A percentile compares a stretch with the other conserved stretches of the same genome.
Evolutionary conservation across 2,329 filamentous ascomycete species (phyloP).

Genomic region (Thelonectria rubi): DNA sequence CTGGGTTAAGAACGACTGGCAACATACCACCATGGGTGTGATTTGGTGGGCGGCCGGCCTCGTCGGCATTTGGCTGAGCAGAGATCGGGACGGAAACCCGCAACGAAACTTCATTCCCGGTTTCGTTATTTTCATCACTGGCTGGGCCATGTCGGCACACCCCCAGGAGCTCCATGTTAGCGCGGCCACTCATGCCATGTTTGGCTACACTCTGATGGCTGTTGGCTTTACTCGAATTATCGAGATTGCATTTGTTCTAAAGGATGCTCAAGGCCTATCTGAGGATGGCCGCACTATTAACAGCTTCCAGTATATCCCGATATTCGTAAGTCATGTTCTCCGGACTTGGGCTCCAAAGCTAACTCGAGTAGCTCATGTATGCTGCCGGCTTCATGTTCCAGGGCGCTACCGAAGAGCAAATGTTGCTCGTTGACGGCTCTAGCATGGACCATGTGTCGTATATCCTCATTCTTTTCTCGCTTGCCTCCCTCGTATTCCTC

Average conservation of each 20-base stretch:
- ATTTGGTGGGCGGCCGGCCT: constrained; percentile 97
- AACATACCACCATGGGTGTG: constrained; percentile 99
- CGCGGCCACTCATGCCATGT: constrained; percentile 86
- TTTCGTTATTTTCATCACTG: constrained; percentile 90
- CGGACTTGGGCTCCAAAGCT: constrained; percentile 7
- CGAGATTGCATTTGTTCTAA: constrained; percentile 88
- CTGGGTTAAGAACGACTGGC: constrained; percentile 94
- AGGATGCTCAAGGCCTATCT: constrained; percentile 72
- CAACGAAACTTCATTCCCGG: constrained; percentile 93
- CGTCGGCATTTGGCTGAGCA: constrained; percentile 90
- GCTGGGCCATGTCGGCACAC: constrained; percentile 94
- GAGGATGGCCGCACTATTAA: constrained; percentile 75
- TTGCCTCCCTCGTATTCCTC: constrained; percentile 90
- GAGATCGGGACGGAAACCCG: constrained; percentile 81
- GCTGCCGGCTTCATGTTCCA: constrained; percentile 97
- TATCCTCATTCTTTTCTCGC: constrained; percentile 87
- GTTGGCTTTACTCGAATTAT: constrained; percentile 86
- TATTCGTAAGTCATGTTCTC: constrained; percentile 59
- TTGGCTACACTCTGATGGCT: constrained; percentile 95
- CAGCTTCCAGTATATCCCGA: constrained; percentile 64
- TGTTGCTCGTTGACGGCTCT: constrained; percentile 77
- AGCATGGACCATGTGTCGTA: constrained; percentile 91
- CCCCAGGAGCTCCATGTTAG: constrained; percentile 86
- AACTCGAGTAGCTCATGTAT: constrained; percentile 74
- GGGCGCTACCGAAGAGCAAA: constrained; percentile 97